Base-by-base conservation (phyloP, 129 eudicot genomes). In the Artemisia argyi region DNA sequence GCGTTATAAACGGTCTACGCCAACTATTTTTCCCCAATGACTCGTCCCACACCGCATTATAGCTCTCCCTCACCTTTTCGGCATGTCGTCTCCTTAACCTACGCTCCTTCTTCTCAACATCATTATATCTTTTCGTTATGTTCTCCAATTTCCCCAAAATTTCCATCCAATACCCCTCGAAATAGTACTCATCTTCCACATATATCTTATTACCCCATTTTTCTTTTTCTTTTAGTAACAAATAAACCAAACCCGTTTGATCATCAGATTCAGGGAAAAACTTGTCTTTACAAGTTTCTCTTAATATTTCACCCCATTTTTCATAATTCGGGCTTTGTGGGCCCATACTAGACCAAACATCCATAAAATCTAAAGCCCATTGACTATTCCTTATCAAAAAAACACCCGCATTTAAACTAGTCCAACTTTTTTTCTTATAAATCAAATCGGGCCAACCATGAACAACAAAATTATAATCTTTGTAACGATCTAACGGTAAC, bases 81-180 rank as follows among this genome's bases (percentile, higher is more conserved):
- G 85, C 97, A 16, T 85, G 91, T 53, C 91, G 18, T 73, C 95
- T 54, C 82, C 95, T 79, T 71, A 91, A 65, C 55, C 17, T 54
- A 26, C 80, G 71, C 80, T 11, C 89, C 75, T 64, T 48, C 73
- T 53, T 81, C 80, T 91, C 95, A 7, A 83, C 75, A 5, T 32
- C 78, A 44, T 49, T 3, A 28, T 90, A 90, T 64, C 7, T 74
- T 49, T 44, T 74, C 20, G 84, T 78, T 2, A 78, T 63, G 19
- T 81, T 82, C 42, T 79, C 86, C 7, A 85, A 66, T 3, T 60
- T 82, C 15, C 72, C 88, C 61, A 85, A 88, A 0, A 91, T 91
- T 47, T 91, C 97, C 68, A 88, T 22, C 95, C 97, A 91, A 49
- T 91, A 91, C 59, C 95, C 97, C 70, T 91, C 91, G 20, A 91